Evolutionary conservation across 116 monocot species (phyloP).

Genomic region (Thalassia testudinum): DNA sequence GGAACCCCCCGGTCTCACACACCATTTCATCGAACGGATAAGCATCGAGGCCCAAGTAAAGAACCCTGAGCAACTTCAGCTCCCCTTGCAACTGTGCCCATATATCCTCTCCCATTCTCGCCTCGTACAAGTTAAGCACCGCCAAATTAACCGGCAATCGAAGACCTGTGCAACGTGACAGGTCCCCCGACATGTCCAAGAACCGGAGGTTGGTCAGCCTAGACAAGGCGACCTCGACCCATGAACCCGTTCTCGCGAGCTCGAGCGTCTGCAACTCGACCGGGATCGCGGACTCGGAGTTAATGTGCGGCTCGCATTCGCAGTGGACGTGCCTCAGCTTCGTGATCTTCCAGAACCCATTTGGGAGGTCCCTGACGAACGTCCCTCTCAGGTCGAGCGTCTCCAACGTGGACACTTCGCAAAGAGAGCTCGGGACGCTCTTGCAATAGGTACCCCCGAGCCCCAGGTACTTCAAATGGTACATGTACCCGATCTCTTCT

Average conservation of each 20-base stretch:
- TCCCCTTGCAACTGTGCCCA: neutral
- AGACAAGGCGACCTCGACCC: too few relatives aligned
- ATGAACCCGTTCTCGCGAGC: too few relatives aligned
- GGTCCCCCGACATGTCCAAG: too few relatives aligned
- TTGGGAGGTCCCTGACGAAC: slow-evolving; percentile 3
- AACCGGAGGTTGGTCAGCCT: too few relatives aligned
- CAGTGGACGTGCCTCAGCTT: slow-evolving; percentile 9
- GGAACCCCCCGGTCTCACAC: slow-evolving; percentile 5
- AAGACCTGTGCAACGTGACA: too few relatives aligned
- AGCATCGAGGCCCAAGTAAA: neutral
- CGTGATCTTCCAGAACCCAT: slow-evolving; percentile 10
- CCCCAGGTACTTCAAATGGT: slow-evolving; percentile 18
- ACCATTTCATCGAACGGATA: slow-evolving; percentile 4
- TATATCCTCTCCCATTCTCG: neutral
- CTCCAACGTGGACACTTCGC: slow-evolving; percentile 12
- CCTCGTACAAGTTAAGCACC: too few relatives aligned
- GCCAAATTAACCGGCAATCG: too few relatives aligned
- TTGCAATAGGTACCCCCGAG: slow-evolving; percentile 8
- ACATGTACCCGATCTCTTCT: slow-evolving; percentile 2
- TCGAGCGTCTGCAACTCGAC: too few relatives aligned
- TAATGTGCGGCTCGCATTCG: neutral
- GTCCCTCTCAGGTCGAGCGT: slow-evolving; percentile 25
- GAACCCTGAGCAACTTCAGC: slow-evolving; percentile 2
- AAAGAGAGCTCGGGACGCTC: slow-evolving; percentile 11
- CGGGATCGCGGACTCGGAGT: neutral